A percentile compares a stretch with the other conserved stretches of the same genome.
Evolutionary conservation across 768 basidiomycete species (phyloP).

Genomic region (Amanita molliuscula): DNA sequence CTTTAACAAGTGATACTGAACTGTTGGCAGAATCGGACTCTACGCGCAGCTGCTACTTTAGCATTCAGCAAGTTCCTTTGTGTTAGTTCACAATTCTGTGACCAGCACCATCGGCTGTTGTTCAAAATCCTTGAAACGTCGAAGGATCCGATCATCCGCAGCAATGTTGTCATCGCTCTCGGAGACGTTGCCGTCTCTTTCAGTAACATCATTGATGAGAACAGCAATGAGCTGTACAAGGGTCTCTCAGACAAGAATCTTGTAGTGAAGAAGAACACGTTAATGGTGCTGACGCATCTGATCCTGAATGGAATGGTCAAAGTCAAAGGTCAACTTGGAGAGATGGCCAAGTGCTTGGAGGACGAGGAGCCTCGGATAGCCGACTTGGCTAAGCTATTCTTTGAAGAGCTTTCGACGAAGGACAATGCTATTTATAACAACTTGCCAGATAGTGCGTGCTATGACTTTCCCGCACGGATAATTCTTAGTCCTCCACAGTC

Average conservation of each 20-base stretch:
- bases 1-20: conserved; percentile 4
- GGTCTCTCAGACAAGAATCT: conserved; percentile 82
- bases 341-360: conserved; percentile 99
- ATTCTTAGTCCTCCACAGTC: conserved; percentile 33
- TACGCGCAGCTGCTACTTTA: conserved; percentile 80
- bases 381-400: conserved; percentile 96
- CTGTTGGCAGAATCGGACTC: conserved; percentile 58
- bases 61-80: conserved; percentile 96
- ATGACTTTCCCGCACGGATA: background rate
- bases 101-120: conserved; percentile 75
- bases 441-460: conserved; percentile 73
- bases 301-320: conserved; percentile 99
- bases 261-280: conserved; percentile 96
- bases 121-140: conserved; percentile 94
- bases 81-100: conserved; percentile 90
- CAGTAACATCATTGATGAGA: conserved; percentile 94
- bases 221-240: conserved; percentile 90
- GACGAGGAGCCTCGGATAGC: conserved; percentile 80
- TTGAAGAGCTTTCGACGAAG: conserved; percentile 90
- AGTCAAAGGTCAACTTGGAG: conserved; percentile 96
- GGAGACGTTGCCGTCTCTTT: conserved; percentile 99
- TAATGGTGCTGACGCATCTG: conserved; percentile 96
- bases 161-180: conserved; percentile 95
- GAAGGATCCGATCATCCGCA: conserved; percentile 80
- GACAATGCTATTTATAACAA: conserved; percentile 99